A percentile compares a stretch with the other conserved stretches of the same genome.
Conservation (phyloP, 768 basidiomycete species). For the Sarcodon sp. region DNA sequence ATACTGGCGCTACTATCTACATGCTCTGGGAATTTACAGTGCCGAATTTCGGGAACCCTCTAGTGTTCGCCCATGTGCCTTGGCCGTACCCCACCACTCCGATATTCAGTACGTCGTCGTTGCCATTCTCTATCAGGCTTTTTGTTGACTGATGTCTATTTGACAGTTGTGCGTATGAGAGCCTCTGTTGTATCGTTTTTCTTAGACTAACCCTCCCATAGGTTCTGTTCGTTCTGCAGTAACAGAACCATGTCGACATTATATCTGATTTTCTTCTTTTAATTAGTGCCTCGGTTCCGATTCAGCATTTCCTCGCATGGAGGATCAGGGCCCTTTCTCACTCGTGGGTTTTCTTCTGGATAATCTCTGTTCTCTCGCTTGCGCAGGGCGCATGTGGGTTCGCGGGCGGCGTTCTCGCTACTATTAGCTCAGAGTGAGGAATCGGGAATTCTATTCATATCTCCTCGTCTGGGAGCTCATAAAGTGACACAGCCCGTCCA, state of each 20-base stretch:
- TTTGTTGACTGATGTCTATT: not conserved
- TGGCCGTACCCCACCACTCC: slow-evolving; percentile 9
- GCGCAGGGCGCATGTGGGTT: slow-evolving; percentile 15
- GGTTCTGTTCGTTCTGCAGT: not conserved
- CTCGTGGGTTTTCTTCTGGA: slow-evolving; percentile 11
- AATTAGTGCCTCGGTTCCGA: slow-evolving; percentile 17
- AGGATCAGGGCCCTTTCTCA: slow-evolving; percentile 14
- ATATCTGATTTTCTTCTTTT: not conserved
- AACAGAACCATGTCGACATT: not conserved
- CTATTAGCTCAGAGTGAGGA: slow-evolving; percentile 11
- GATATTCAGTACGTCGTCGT: slow-evolving; percentile 11
- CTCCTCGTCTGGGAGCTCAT: not conserved
- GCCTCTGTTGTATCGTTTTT: not conserved
- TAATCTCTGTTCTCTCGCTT: slow-evolving; percentile 8
- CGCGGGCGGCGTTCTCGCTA: slow-evolving; percentile 12
- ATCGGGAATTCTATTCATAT: not conserved
- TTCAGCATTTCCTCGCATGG: slow-evolving; percentile 19
- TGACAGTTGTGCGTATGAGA: slow-evolving; percentile 9
- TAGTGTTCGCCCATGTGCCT: slow-evolving; percentile 4
- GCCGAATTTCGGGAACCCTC: slow-evolving; percentile 7
- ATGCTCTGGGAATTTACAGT: slow-evolving; percentile 9
- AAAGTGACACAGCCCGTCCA: slow-evolving; percentile 9
- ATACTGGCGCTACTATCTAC: slow-evolving; percentile 6
- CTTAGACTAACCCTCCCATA: not conserved
- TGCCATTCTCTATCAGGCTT: not conserved